Percentiles rank a stretch among this genome's conserved stretches.
These are phyloP conservation scores for Arctium minus DNA, from an alignment of 129 eudicot species.

Conservation along the genomic window DNA sequence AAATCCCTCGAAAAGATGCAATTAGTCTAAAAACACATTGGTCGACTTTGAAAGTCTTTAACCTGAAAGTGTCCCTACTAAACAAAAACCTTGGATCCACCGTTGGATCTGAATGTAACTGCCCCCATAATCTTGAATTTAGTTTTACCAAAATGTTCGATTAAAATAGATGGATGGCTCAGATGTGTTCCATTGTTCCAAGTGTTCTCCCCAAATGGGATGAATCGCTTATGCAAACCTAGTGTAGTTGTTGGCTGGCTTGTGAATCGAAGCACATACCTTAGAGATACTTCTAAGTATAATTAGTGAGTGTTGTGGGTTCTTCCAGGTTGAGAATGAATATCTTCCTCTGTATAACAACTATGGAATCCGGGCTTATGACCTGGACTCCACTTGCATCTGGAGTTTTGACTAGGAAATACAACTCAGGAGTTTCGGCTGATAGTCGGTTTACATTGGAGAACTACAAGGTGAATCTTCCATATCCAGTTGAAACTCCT, in stretches of 20 bases:
- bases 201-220: not conserved
- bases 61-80: too few species aligned
- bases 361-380: conserved; percentile 88
- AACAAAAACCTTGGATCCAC: too few species aligned
- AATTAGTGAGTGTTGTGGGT: not conserved
- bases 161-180: not conserved
- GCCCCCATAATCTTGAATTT: not conserved
- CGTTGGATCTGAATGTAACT: not conserved
- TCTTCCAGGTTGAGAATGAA: conserved; percentile 80
- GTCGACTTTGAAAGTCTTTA: too few species aligned
- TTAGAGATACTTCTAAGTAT: not conserved
- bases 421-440: conserved; percentile 67
- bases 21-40: too few species aligned
- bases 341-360: conserved; percentile 68
- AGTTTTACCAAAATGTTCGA: not conserved
- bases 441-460: conserved; percentile 89
- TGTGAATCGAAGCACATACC: not conserved
- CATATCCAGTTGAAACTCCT: not conserved
- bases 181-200: too few species aligned
- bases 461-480: conserved; percentile 68
- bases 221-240: not conserved
- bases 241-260: not conserved
- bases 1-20: too few species aligned
- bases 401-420: conserved; percentile 89
- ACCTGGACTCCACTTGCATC: conserved; percentile 99